phyloP scores from a whole-genome alignment of 177 flowering plant species.

The Vitis hybrid region DNA sequence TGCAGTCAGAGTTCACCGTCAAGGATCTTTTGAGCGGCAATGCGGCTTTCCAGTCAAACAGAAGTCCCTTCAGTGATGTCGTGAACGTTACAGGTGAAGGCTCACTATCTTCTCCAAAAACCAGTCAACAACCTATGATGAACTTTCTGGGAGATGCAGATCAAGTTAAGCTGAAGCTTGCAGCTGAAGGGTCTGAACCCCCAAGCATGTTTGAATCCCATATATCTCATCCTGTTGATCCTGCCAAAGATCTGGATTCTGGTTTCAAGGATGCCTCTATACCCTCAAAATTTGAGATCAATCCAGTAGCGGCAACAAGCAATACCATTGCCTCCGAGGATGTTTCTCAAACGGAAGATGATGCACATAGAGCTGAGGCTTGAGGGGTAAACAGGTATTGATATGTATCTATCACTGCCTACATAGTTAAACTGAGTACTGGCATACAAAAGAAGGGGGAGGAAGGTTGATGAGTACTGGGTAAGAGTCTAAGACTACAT shows the following conservation, averaged over 20 bases:
- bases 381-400: not conserved
- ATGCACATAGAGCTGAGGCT: not conserved
- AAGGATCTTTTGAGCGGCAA: constrained; percentile 3
- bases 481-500: too few relatives aligned
- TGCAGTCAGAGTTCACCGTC: constrained; percentile 5
- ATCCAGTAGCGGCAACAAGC: not conserved
- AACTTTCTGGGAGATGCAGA: constrained; percentile 7
- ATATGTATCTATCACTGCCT: too few relatives aligned
- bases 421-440: too few relatives aligned
- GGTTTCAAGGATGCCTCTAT: constrained; percentile 7
- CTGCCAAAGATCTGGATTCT: constrained; percentile 5
- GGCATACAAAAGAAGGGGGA: not conserved
- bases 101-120: not conserved
- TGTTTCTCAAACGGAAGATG: not conserved
- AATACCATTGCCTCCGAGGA: not conserved
- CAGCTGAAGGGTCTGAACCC: constrained; percentile 12
- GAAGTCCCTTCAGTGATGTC: constrained; percentile 5
- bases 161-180: constrained; percentile 9
- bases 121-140: constrained; percentile 5
- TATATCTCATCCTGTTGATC: constrained; percentile 1
- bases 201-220: constrained; percentile 4
- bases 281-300: constrained; percentile 11
- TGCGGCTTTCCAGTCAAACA: constrained; percentile 1
- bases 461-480: too few relatives aligned
- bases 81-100: not conserved